Evolutionary conservation across 1,284 basidiomycete genomes (phyloP).

Genomic region (Phylloboletellus chloephorus): DNA sequence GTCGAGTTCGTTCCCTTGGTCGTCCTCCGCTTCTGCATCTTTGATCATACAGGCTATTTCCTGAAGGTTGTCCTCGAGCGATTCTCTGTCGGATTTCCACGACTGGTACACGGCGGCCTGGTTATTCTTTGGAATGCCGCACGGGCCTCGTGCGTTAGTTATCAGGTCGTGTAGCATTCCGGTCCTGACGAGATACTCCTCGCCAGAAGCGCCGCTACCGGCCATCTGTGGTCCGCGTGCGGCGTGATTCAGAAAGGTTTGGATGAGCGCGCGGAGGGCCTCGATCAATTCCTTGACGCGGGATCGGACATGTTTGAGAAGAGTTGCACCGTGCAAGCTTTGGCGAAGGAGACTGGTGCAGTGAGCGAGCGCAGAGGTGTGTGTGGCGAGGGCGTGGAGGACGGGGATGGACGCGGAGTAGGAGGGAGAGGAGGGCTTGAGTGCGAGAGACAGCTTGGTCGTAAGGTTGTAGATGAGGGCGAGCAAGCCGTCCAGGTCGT

Average conservation of each 20-base stretch:
- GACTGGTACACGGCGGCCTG: constrained; percentile 50
- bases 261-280: constrained; percentile 40
- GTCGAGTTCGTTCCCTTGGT: constrained; percentile 36
- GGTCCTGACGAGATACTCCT: constrained; percentile 57
- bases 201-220: constrained; percentile 17
- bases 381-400: constrained; percentile 52
- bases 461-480: constrained; percentile 54
- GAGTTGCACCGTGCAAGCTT: constrained; percentile 45
- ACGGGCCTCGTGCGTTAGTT: constrained; percentile 41
- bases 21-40: constrained; percentile 27
- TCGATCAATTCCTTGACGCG: constrained; percentile 44
- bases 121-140: constrained; percentile 54
- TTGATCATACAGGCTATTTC: constrained; percentile 57
- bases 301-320: constrained; percentile 45
- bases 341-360: constrained; percentile 50
- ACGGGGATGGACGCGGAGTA: constrained; percentile 51
- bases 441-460: constrained; percentile 61
- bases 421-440: constrained; percentile 57
- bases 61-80: constrained; percentile 55
- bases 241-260: constrained; percentile 33
- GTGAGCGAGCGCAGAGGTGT: constrained; percentile 52
- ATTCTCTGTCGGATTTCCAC: constrained; percentile 52
- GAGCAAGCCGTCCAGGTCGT: constrained; percentile 57
- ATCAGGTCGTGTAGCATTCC: constrained; percentile 64
- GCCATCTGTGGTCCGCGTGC: constrained; percentile 17